phyloP scores from a whole-genome alignment of 2,329 filamentous ascomycete species.

The Metarhizium humberi region DNA sequence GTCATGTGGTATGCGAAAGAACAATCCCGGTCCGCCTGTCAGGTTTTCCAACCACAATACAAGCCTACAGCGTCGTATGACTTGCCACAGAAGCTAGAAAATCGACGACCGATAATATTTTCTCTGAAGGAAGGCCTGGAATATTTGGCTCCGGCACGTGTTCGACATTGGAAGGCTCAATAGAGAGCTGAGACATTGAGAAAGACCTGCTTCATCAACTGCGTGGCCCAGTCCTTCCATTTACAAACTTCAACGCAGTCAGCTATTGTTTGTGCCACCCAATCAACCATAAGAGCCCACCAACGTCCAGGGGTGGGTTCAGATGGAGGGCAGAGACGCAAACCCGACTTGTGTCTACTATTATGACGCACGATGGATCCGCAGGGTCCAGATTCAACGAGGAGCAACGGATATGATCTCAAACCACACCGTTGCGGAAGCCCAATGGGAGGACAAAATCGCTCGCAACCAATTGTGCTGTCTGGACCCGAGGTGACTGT shows the following conservation, averaged over 20 bases:
- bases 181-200: neutral
- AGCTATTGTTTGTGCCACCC: conserved; percentile 1
- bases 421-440: neutral
- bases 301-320: neutral
- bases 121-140: neutral
- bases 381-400: neutral
- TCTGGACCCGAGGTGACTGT: neutral
- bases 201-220: neutral
- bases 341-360: neutral
- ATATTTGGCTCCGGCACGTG: neutral
- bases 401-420: neutral
- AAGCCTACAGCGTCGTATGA: neutral
- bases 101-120: no score
- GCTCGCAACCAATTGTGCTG: neutral
- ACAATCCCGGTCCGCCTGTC: conserved; percentile 1
- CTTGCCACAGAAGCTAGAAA: neutral
- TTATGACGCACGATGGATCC: conserved; percentile 3
- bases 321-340: conserved; percentile 1
- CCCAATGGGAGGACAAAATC: neutral
- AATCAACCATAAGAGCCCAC: neutral
- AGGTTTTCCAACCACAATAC: neutral
- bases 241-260: neutral
- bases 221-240: neutral
- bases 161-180: neutral
- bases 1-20: conserved; percentile 1